These are phyloP conservation scores for Kwoniella sp. DNA, from an alignment of 768 basidiomycete species.

Conservation along the genomic window DNA sequence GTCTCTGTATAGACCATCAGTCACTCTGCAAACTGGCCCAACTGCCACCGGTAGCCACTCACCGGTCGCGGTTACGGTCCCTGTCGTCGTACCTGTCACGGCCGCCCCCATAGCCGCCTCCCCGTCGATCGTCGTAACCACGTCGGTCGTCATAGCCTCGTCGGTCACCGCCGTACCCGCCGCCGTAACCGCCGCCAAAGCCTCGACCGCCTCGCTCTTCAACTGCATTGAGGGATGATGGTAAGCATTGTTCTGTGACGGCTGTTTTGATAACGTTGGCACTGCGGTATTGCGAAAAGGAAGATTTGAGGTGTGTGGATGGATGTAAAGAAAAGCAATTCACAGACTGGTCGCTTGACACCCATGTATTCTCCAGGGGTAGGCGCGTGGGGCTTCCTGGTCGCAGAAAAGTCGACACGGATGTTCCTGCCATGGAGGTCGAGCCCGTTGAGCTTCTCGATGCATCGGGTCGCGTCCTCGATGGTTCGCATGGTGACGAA, in stretches of 20 bases:
- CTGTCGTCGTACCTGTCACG: constrained; percentile 32
- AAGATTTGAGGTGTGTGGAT: neutral
- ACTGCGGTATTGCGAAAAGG: neutral
- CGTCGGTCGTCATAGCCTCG: constrained; percentile 5
- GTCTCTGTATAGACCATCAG: neutral
- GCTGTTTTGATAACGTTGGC: neutral
- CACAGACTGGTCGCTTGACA: constrained; percentile 52
- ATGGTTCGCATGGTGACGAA: constrained; percentile 88
- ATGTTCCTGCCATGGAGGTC: constrained; percentile 93
- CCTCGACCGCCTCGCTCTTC: constrained; percentile 1
- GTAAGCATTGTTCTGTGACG: neutral
- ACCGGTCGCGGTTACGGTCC: constrained; percentile 22
- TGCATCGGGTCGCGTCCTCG: constrained; percentile 83
- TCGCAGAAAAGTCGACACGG: constrained; percentile 94
- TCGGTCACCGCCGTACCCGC: constrained; percentile 21
- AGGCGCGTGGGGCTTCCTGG: constrained; percentile 85
- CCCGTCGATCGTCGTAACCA: constrained; percentile 9
- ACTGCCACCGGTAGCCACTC: neutral
- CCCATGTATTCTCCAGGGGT: constrained; percentile 99
- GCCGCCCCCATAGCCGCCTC: constrained; percentile 28
- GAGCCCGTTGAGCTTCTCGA: constrained; percentile 85
- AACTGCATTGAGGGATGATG: neutral
- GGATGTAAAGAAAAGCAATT: constrained; percentile 5
- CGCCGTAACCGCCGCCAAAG: constrained; percentile 8
- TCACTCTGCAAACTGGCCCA: neutral